These are phyloP conservation scores for Tephrocybe sp. DNA, from an alignment of 768 basidiomycete species.

Conservation along the genomic window DNA sequence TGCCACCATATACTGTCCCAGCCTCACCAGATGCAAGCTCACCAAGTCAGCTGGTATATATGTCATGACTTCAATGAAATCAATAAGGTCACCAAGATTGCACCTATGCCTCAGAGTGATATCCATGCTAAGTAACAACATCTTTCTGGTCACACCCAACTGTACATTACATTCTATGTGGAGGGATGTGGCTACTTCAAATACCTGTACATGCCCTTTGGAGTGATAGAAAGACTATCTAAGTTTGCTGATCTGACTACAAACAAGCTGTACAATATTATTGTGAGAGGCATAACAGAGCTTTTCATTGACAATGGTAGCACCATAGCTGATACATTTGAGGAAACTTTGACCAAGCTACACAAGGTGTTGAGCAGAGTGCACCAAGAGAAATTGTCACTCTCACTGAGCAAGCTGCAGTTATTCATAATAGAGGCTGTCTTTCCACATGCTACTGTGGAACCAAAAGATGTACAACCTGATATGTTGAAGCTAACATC, in stretches of 20 bases:
- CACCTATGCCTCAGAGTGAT: conserved; percentile 35
- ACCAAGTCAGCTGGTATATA: conserved; percentile 24
- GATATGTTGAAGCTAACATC: conserved; percentile 37
- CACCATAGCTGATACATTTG: conserved; percentile 29
- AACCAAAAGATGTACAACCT: conserved; percentile 31
- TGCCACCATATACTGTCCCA: neutral
- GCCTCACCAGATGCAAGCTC: no score
- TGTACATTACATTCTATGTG: no score
- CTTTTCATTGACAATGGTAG: conserved; percentile 41
- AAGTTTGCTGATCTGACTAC: conserved; percentile 32
- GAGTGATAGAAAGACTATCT: conserved; percentile 37
- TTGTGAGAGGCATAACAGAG: conserved; percentile 24
- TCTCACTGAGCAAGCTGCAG: conserved; percentile 33
- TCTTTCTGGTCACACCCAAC: conserved; percentile 35
- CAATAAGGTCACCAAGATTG: no score
- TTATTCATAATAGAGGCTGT: conserved; percentile 36
- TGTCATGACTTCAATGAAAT: conserved; percentile 38
- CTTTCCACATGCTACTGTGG: conserved; percentile 34
- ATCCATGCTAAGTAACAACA: conserved; percentile 37
- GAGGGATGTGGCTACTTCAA: conserved; percentile 1
- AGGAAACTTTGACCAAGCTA: conserved; percentile 23
- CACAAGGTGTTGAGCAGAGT: conserved; percentile 25
- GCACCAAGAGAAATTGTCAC: conserved; percentile 28
- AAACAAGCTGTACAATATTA: conserved; percentile 21
- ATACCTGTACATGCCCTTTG: conserved; percentile 45